Evolutionary conservation across 306 rosid genomes (phyloP), one percentile per base, ranked within the genome.

Genomic region (Acmispon strigosus): DNA sequence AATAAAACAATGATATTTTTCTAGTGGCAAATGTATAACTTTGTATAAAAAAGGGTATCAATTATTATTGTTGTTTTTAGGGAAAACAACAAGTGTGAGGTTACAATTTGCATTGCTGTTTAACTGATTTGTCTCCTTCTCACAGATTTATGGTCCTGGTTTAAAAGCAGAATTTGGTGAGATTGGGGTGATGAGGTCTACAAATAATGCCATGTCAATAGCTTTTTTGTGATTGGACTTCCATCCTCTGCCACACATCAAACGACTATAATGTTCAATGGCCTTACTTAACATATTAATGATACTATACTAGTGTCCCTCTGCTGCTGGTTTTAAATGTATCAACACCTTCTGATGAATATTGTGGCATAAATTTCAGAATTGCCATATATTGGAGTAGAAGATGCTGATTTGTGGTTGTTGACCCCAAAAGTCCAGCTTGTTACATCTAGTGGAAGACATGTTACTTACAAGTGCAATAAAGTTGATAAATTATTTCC

Each of bases 131-230:
- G 80, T 77, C 80, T 36, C 27, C 57, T 80, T 72, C 66, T 79
- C 15, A 54, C 8, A 61, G 82, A 76, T 74, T 32, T 77, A 87
- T 69, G 92, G 96, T 62, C 79, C 42, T 47, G 83, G 77, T 87
- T 92, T 63, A 70, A 63, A 81, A 32, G 42, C 37, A 47, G 42
- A 75, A 81, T 76, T 56, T 62, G 69, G 58, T 75, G 73, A 56
- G 86, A 73, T 78, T 68, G 82, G 47, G 76, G 68, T 75, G 73
- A 66, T 32, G 81, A 44, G 76, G 70, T 48, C 67, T 69, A 39
- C 15, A 49, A 24, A 17, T 60, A 76, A 44, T 60, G 81, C 83
- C 84, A 39, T 44, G 68, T 75, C 78, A 72, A 15, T 61, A 32
- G 4, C 22, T 1, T 42, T 48, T 41, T 24, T 24, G 22, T 53